Conservation (phyloP, 345 rosid genomes). For the Pugionium cornutum region DNA sequence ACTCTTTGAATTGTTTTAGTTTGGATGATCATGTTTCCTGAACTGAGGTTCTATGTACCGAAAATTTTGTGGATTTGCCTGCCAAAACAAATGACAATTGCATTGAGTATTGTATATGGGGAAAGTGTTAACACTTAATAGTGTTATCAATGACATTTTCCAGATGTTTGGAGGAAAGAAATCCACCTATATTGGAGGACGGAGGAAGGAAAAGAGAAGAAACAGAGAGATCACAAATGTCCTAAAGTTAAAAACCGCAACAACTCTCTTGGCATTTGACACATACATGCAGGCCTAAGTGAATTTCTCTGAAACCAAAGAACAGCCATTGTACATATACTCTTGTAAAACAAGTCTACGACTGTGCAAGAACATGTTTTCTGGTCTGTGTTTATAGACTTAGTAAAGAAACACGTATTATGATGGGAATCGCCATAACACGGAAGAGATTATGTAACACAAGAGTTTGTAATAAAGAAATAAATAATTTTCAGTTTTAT, state of each 20-base stretch:
- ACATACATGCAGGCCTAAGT: not conserved
- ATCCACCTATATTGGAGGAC: slow-evolving; percentile 12
- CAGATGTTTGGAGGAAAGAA: slow-evolving; percentile 20
- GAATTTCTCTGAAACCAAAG: too few species aligned
- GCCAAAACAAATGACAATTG: not conserved
- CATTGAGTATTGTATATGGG: not conserved
- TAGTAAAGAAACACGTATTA: not conserved
- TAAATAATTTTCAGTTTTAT: not conserved
- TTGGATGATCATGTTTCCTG: not conserved
- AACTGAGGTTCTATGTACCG: not conserved
- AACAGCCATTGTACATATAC: too few species aligned
- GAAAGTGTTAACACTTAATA: not conserved
- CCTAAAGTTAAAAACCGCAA: too few species aligned
- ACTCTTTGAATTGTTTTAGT: not conserved
- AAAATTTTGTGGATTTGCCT: not conserved
- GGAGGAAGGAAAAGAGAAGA: slow-evolving; percentile 3
- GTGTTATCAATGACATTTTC: slow-evolving; percentile 2
- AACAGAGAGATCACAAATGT: too few species aligned
- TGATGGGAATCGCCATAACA: not conserved
- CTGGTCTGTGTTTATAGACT: not conserved
- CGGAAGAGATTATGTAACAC: slow-evolving; percentile 9
- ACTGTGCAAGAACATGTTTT: too few species aligned
- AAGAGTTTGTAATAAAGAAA: slow-evolving; percentile 27
- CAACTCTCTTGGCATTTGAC: too few species aligned
- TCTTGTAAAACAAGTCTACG: slow-evolving; percentile 11